Evolutionary conservation across 2,329 filamentous ascomycete species (phyloP).

Genomic region (Colletotrichum nymphaeae): DNA sequence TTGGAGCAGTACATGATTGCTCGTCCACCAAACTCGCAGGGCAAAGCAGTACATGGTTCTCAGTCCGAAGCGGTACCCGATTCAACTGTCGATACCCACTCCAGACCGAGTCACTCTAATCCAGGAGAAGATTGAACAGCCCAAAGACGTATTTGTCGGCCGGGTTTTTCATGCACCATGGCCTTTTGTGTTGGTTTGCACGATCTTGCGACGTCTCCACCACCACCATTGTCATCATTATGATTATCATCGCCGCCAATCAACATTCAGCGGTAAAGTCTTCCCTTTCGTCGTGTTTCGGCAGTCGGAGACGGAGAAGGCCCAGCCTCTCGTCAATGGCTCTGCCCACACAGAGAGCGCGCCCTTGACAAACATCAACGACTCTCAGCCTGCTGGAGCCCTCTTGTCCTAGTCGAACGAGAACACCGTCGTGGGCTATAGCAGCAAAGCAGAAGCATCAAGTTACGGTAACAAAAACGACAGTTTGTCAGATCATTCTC

Average conservation of each 20-base stretch:
- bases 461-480: background rate
- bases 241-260: too few relatives aligned
- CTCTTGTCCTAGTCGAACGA: constrained; percentile 36
- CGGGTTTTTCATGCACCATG: too few relatives aligned
- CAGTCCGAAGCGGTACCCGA: background rate
- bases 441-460: constrained; percentile 2
- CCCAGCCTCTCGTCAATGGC: constrained; percentile 37
- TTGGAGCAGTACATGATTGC: constrained; percentile 7
- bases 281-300: background rate
- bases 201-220: too few relatives aligned
- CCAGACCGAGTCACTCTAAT: background rate
- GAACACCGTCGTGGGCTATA: constrained; percentile 19
- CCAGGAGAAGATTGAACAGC: background rate
- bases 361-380: constrained; percentile 43
- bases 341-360: constrained; percentile 34
- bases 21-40: background rate
- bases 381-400: constrained; percentile 35
- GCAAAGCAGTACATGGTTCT: background rate
- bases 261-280: too few relatives aligned
- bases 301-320: background rate
- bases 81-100: background rate
- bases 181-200: too few relatives aligned
- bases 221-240: too few relatives aligned
- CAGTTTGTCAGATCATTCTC: constrained; percentile 18
- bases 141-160: background rate